These are phyloP conservation scores for Mycena latifolia DNA, from an alignment of 768 basidiomycete species.

Conservation along the genomic window DNA sequence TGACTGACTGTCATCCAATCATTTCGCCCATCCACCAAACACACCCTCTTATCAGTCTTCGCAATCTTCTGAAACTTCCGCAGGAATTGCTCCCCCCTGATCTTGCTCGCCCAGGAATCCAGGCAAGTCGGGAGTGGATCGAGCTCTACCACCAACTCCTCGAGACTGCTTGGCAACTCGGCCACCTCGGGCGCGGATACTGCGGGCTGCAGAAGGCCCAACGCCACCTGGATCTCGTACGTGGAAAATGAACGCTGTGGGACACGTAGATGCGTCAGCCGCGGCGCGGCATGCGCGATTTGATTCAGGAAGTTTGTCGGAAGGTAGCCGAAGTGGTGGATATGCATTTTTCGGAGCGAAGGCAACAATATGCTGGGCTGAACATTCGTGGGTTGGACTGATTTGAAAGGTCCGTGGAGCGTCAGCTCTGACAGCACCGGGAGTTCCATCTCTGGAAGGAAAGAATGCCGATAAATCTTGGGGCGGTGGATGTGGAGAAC, in stretches of 20 bases:
- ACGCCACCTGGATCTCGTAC: constrained; percentile 20
- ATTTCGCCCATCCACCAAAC: constrained; percentile 1
- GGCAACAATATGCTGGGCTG: constrained; percentile 4
- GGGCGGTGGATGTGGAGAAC: constrained; percentile 20
- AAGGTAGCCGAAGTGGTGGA: constrained; percentile 9
- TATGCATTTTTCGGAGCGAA: constrained; percentile 10
- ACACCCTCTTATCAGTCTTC: constrained; percentile 2
- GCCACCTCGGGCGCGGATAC: not conserved
- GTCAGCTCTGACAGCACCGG: constrained; percentile 11
- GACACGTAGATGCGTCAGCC: constrained; percentile 12
- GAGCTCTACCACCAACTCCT: constrained; percentile 18
- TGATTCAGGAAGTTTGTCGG: constrained; percentile 7
- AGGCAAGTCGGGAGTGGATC: not conserved
- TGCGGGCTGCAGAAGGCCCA: constrained; percentile 13
- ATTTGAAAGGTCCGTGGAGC: constrained; percentile 17
- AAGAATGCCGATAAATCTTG: not conserved
- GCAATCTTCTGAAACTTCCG: constrained; percentile 17
- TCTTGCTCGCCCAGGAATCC: constrained; percentile 13
- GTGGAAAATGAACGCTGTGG: constrained; percentile 19
- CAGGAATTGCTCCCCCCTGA: constrained; percentile 4
- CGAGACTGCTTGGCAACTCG: not conserved
- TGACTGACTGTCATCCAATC: not conserved
- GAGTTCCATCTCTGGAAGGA: constrained; percentile 15
- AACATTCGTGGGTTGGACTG: not conserved
- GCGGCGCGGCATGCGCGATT: constrained; percentile 9